Evolutionary conservation across 2,329 filamentous ascomycete genomes (phyloP), one percentile per base, ranked within the genome.

Genomic region (Cryphonectria naterciae): DNA sequence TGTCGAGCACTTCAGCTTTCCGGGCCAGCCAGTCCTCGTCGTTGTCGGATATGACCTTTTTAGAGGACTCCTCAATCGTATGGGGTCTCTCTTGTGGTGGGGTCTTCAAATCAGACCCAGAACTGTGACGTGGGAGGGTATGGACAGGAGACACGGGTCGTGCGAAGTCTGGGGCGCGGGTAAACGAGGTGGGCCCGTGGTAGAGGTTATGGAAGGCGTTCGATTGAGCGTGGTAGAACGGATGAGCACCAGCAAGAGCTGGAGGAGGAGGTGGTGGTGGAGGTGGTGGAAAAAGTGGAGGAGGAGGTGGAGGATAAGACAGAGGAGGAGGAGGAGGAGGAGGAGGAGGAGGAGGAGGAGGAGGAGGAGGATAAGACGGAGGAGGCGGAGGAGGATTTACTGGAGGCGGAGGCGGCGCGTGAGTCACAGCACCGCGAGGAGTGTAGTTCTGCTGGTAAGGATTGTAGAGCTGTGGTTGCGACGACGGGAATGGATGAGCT

Each of bases 21-120:
- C 13, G 41, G 17, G 64, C 46, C 22, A 32, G 25, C 63, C 63
- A 65, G 22, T 67, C 37, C 19, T 58, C 65, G 65, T 37, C 52
- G 49, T 60, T 37, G 37, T 39, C 54, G 15, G n/a, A 19, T 7
- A 41, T 19, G 6, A 4, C 17, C 35, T n/a, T 13, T 49, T 66
- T n/a, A 25, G 46, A 37, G n/a, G 46, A 15, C 11, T 8, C 49
- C 11, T 35, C n/a, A 66, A 11, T 13, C 15, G 64, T 52, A 19
- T 32, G 32, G 22, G 35, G 0, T 41, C 46, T 10, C 6, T 10
- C 25, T 13, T 22, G 10, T 37, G 28, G 19, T 22, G 28, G 49
- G 8, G 49, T 28, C 28, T n/a, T 22, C 7, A 19, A 22, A n/a
- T 11, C 28, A 37, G 46, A 17, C 11, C 41, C 28, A n/a, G 43